phyloP scores from a whole-genome alignment of 2,329 filamentous ascomycete species.

The Alternaria triticimaculans region DNA sequence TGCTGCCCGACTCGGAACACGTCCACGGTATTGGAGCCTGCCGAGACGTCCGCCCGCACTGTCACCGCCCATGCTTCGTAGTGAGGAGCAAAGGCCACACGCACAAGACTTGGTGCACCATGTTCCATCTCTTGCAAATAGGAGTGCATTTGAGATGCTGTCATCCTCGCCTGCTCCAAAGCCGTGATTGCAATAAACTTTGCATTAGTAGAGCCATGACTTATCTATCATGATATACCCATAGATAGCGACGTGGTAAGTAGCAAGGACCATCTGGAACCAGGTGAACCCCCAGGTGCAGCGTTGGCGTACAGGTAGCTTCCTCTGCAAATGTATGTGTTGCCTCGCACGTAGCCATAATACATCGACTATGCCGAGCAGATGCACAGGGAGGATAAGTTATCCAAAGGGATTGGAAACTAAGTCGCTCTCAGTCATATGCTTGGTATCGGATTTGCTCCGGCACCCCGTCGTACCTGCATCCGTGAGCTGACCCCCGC shows the following conservation, averaged over 20 bases:
- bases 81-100: background rate
- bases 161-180: background rate
- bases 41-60: background rate
- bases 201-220: background rate
- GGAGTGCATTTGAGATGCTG: background rate
- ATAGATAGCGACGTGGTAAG: background rate
- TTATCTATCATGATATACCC: background rate
- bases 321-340: too few species aligned
- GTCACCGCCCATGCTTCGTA: constrained; percentile 2
- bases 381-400: background rate
- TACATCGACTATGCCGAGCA: background rate
- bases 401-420: background rate
- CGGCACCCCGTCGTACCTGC: constrained; percentile 20
- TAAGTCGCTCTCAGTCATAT: background rate
- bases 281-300: background rate
- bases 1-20: background rate
- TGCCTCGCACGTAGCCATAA: background rate
- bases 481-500: constrained; percentile 17
- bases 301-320: background rate
- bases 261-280: background rate
- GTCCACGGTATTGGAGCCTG: background rate
- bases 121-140: background rate
- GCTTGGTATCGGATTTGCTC: constrained; percentile 9
- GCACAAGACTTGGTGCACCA: background rate
- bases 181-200: background rate